phyloP scores from a whole-genome alignment of 2,329 filamentous ascomycete species.

The Fusarium fujikuroi region DNA sequence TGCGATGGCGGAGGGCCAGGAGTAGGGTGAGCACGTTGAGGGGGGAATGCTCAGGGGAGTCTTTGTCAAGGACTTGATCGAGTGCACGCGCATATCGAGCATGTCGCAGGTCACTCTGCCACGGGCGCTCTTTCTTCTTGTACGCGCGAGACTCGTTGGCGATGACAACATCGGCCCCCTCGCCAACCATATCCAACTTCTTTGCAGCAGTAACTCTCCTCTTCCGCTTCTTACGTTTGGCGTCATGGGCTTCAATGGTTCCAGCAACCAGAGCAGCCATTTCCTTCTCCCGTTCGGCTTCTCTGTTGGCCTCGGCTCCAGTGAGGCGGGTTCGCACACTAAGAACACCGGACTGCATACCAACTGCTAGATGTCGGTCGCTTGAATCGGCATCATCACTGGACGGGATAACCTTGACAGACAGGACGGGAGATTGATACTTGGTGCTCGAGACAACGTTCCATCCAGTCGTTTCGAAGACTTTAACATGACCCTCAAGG shows the following conservation, averaged over 20 bases:
- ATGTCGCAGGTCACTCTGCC: slow-evolving; percentile 85
- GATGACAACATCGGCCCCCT: slow-evolving; percentile 89
- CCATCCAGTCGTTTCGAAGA: slow-evolving; percentile 94
- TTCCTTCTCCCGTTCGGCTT: slow-evolving; percentile 81
- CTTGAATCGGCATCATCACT: slow-evolving; percentile 61
- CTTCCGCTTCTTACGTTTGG: slow-evolving; percentile 76
- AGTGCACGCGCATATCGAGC: slow-evolving; percentile 81
- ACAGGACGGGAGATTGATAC: slow-evolving; percentile 90
- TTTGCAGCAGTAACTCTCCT: slow-evolving; percentile 57
- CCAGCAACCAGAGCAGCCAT: slow-evolving; percentile 86
- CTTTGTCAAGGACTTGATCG: slow-evolving; percentile 76
- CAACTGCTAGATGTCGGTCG: slow-evolving; percentile 93
- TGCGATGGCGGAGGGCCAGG: slow-evolving; percentile 86
- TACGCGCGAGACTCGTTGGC: slow-evolving; percentile 70
- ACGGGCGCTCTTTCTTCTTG: slow-evolving; percentile 72
- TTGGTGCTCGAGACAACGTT: slow-evolving; percentile 96
- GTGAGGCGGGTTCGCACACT: slow-evolving; percentile 90
- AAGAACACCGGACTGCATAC: slow-evolving; percentile 93
- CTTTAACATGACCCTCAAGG: slow-evolving; percentile 95
- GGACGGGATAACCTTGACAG: slow-evolving; percentile 75
- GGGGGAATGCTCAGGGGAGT: slow-evolving; percentile 63
- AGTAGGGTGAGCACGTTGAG: slow-evolving; percentile 79
- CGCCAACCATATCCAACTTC: slow-evolving; percentile 82
- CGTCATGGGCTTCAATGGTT: slow-evolving; percentile 81
- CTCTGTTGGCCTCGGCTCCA: slow-evolving; percentile 80